phyloP scores from a whole-genome alignment of 2,329 filamentous ascomycete species.

The Aspergillus novofumigatus region DNA sequence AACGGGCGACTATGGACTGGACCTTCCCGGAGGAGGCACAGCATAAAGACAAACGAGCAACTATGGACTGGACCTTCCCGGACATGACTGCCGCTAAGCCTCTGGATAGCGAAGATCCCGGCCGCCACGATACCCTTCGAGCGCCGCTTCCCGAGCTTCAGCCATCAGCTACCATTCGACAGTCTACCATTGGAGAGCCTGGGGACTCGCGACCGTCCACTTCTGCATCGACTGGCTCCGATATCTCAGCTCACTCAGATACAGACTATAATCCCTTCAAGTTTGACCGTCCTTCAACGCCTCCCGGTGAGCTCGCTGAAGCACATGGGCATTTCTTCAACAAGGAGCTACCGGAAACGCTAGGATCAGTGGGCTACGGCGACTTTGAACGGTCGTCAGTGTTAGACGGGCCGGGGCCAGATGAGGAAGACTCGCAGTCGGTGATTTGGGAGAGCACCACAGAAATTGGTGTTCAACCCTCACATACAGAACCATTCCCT shows the following conservation, averaged over 20 bases:
- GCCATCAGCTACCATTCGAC: constrained; percentile 11
- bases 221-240: constrained; percentile 30
- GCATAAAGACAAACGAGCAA: constrained; percentile 34
- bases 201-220: constrained; percentile 37
- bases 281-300: constrained; percentile 34
- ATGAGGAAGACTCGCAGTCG: constrained; percentile 53
- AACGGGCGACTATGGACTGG: constrained; percentile 16
- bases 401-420: constrained; percentile 50
- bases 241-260: constrained; percentile 28
- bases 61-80: constrained; percentile 55
- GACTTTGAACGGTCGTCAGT: constrained; percentile 50
- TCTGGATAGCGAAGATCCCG: constrained; percentile 11
- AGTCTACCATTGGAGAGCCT: constrained; percentile 21
- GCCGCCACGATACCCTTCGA: constrained; percentile 31
- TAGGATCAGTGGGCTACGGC: constrained; percentile 46
- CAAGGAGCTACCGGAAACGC: constrained; percentile 40
- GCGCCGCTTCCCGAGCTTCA: constrained; percentile 21
- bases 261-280: constrained; percentile 42
- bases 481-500: constrained; percentile 21
- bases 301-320: constrained; percentile 14
- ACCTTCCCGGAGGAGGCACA: constrained; percentile 1
- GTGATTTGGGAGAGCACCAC: constrained; percentile 19
- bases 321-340: constrained; percentile 35
- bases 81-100: constrained; percentile 28
- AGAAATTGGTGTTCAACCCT: constrained; percentile 7